A percentile compares a stretch with the other conserved stretches of the same genome.
Conservation (phyloP, 192 early-diverging fungal genomes). For the Podila epigama region DNA sequence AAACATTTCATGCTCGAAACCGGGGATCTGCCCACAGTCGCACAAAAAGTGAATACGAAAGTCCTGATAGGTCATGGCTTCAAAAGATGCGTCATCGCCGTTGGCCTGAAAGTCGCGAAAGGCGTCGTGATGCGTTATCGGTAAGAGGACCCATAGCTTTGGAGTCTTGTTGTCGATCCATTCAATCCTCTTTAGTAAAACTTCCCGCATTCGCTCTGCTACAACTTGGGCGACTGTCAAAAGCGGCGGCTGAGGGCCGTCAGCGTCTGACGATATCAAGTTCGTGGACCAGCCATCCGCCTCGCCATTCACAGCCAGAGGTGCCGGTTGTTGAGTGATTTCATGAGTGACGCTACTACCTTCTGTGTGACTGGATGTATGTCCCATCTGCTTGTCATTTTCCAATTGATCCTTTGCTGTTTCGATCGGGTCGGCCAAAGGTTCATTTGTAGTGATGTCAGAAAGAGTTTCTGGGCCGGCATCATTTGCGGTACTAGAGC, state of each 20-base stretch:
- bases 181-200: neutral
- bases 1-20: neutral
- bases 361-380: too few relatives aligned
- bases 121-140: neutral
- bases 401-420: too few relatives aligned
- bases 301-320: too few relatives aligned
- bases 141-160: neutral
- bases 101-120: neutral
- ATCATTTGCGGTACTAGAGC: too few relatives aligned
- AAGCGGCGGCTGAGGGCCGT: neutral
- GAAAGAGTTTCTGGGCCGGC: too few relatives aligned
- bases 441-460: too few relatives aligned
- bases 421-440: too few relatives aligned
- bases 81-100: neutral
- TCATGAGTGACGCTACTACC: too few relatives aligned
- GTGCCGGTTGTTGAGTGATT: too few relatives aligned
- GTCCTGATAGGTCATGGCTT: conserved; percentile 7
- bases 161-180: neutral
- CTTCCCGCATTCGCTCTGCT: neutral
- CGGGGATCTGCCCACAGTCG: conserved; percentile 21
- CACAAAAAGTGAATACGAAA: conserved; percentile 23
- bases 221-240: neutral
- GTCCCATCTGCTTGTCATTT: too few relatives aligned
- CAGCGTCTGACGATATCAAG: too few relatives aligned
- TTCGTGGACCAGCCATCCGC: too few relatives aligned